Conservation (phyloP, 2,329 filamentous ascomycete genomes). For the Colletotrichum filicis region DNA sequence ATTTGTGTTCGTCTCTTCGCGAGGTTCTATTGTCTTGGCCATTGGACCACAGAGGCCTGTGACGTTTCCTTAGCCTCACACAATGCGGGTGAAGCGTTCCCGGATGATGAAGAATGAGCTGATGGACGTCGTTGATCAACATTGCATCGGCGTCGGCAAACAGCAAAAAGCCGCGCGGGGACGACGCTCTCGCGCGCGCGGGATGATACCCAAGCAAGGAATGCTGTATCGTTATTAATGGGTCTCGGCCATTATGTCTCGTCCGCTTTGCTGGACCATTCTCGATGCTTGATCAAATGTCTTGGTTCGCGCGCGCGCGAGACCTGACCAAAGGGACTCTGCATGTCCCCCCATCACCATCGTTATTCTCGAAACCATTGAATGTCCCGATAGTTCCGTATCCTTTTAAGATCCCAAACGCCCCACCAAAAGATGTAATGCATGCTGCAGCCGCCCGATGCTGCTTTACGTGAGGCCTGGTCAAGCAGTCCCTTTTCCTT, state of each 20-base stretch:
- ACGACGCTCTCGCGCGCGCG: neutral
- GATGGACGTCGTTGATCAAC: neutral
- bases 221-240: neutral
- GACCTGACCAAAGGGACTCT: neutral
- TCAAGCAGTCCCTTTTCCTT: conserved; percentile 17
- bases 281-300: neutral
- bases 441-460: neutral
- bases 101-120: neutral
- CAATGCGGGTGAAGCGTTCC: neutral
- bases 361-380: neutral
- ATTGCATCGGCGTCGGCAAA: neutral
- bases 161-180: no score
- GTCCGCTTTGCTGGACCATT: no score
- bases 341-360: neutral
- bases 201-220: neutral
- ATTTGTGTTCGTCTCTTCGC: neutral
- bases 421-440: neutral
- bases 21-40: no score
- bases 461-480: neutral
- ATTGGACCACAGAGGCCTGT: no score
- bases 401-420: neutral
- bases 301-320: neutral
- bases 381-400: neutral
- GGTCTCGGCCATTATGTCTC: neutral
- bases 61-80: neutral